Evolutionary conservation across 2,329 filamentous ascomycete species (phyloP), one percentile per base, ranked within the genome.

Genomic region (Sporothrix protearum): DNA sequence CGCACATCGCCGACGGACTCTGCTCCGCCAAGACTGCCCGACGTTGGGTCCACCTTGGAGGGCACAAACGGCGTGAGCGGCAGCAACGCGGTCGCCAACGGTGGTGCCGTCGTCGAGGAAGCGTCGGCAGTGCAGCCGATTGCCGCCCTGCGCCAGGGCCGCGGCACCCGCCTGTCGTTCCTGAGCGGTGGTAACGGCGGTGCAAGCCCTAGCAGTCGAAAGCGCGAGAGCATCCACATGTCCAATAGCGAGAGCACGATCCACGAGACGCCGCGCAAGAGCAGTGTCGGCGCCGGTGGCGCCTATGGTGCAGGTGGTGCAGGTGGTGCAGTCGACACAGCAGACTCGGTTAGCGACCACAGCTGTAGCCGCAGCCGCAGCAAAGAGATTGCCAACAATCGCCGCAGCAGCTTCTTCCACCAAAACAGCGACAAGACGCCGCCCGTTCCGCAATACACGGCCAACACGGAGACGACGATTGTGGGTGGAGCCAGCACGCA

Each of bases 101-200:
- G 57, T 14, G 57, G 63, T 0, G 55, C 16, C 1, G 28, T 67
- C 45, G 55, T 72, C 7, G 85, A 87, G 61, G 86, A 88, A 72
- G 83, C 84, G 1, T 81, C 85, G 0, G 78, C 85, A 1, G 82
- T 84, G 2, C 84, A 83, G 68, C 85, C 85, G 0, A 82, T 88
- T 67, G 64, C 64, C n/a, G 82, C 83, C 2, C 76, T 85, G 49
- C 83, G 82, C n/a, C 83, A 82, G 61, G 79, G 82, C 8, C 85
- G 85, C 22, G 85, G 85, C 19, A 82, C 86, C 2, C 82, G 87
- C 2, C 81, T 89, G 14, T 89, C 86, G 77, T 88, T 89, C 78
- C 79, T 89, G 2, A 84, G 85, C 1, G 85, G 85, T 12, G 83
- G 84, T 57, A n/a, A n/a, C n/a, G 70, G 77, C 25, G 73, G 77